These are phyloP conservation scores for Endocladia muricata DNA, from an alignment of 31 red algal species.

Conservation along the genomic window DNA sequence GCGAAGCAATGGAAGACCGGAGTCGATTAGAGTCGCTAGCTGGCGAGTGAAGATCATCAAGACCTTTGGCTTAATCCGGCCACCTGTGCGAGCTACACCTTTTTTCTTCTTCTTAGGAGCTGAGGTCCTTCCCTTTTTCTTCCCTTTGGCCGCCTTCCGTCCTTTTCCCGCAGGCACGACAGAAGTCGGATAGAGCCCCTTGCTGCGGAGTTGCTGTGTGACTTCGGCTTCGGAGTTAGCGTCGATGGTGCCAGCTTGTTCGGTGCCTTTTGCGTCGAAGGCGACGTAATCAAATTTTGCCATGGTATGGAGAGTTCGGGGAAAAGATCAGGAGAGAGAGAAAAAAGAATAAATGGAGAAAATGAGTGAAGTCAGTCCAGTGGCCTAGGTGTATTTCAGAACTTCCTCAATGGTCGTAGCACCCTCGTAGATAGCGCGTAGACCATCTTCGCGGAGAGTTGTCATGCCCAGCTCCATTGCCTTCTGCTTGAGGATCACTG, in stretches of 20 bases:
- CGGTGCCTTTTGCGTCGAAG: not conserved
- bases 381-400: conserved; percentile 8
- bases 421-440: not conserved
- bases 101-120: conserved; percentile 7
- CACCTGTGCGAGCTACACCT: no score
- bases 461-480: conserved; percentile 13
- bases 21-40: conserved; percentile 29
- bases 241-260: not conserved
- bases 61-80: not conserved
- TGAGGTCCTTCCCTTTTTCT: not conserved
- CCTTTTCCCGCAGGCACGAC: conserved; percentile 7
- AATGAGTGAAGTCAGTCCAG: no score
- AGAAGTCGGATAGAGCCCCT: conserved; percentile 5
- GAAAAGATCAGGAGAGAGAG: no score
- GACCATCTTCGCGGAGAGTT: conserved; percentile 19
- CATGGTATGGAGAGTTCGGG: no score
- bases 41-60: conserved; percentile 36
- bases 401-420: conserved; percentile 2
- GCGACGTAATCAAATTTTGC: conserved; percentile 3
- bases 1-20: conserved; percentile 13
- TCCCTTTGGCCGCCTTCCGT: not conserved
- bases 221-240: not conserved
- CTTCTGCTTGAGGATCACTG: conserved; percentile 9
- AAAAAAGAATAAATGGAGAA: no score
- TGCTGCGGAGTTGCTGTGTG: not conserved